Evolutionary conservation across 192 early-diverging fungal genomes (phyloP), one percentile per base, ranked within the genome.

Genomic region (Rhizophagus clarus): DNA sequence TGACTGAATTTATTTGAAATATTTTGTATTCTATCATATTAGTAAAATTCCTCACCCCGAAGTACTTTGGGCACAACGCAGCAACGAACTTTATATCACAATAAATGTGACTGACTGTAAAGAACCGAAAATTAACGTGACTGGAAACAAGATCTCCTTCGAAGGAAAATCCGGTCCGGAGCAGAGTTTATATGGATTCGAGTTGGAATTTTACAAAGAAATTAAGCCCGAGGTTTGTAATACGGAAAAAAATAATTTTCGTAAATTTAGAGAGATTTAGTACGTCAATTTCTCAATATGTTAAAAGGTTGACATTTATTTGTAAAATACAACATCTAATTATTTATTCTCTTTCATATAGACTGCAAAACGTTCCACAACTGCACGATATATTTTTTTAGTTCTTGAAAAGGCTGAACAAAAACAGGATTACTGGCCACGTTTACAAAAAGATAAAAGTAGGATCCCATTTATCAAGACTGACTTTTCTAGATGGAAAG

Each of bases 41-140:
- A 68, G 66, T 32, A 28, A 62, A 62, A 5, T 62, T 61, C 34
- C 69, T 32, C 77, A 78, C 66, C 77, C 77, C 4, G 77, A 78
- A 82, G 93, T 96, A 76, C 91, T 95, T 81, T 98, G 97, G 96
- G 97, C 97, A 40, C 96, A 98, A 82, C 91, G 94, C 81, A 84
- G 88, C 61, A 91, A 94, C 71, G 83, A 94, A 72, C 80, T 97
- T 77, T 97, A 90, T 83, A 79, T 98, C 32, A 98, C 97, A 12
- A 88, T 98, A 80, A 89, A 94, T 66, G 79, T 96, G 24, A 61
- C 85, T 76, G 96, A 98, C 80, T 85, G 92, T 40, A 85, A 86
- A 31, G 86, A 91, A 31, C 90, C 89, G 5, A 77, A 79, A 40
- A 84, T 93, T 75, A 83, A 89, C 42, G 74, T 95, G 40, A 88